These are phyloP conservation scores for Pseudozyma sp. DNA, from an alignment of 1,284 basidiomycete species.

Conservation along the genomic window DNA sequence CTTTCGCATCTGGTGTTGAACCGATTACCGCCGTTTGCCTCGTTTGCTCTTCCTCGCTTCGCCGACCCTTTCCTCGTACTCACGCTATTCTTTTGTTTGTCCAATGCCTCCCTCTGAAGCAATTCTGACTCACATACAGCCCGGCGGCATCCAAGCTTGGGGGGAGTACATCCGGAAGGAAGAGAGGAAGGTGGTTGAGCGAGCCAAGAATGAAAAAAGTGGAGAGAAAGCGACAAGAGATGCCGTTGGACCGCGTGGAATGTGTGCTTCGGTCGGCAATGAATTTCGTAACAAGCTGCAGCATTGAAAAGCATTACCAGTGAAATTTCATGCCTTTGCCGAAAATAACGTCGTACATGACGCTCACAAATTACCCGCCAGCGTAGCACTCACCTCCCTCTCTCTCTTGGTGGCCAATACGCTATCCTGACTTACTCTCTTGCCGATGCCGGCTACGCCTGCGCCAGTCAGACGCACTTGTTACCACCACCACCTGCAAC, in stretches of 20 bases:
- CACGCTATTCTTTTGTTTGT: too few species aligned
- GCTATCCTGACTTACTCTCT: neutral
- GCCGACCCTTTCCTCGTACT: too few species aligned
- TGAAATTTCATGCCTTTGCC: constrained; percentile 11
- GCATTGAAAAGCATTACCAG: neutral
- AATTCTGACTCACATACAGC: too few species aligned
- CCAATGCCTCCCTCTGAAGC: too few species aligned
- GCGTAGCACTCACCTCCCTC: neutral
- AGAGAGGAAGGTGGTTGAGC: neutral
- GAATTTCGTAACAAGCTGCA: neutral
- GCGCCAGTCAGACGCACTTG: too few species aligned
- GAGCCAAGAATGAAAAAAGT: neutral
- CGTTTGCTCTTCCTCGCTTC: neutral
- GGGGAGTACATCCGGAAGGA: too few species aligned
- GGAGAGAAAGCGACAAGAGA: neutral
- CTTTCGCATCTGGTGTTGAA: too few species aligned
- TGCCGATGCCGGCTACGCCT: neutral
- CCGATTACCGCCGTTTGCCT: too few species aligned
- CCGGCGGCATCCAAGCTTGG: too few species aligned
- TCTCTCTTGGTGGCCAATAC: neutral
- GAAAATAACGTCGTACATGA: neutral
- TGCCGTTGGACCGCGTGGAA: constrained; percentile 13
- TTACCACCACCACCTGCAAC: too few species aligned
- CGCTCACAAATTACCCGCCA: neutral
- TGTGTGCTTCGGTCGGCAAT: constrained; percentile 6